These are phyloP conservation scores for Daldinia bambusicola DNA, from an alignment of 495 filamentous ascomycete species.

Conservation along the genomic window DNA sequence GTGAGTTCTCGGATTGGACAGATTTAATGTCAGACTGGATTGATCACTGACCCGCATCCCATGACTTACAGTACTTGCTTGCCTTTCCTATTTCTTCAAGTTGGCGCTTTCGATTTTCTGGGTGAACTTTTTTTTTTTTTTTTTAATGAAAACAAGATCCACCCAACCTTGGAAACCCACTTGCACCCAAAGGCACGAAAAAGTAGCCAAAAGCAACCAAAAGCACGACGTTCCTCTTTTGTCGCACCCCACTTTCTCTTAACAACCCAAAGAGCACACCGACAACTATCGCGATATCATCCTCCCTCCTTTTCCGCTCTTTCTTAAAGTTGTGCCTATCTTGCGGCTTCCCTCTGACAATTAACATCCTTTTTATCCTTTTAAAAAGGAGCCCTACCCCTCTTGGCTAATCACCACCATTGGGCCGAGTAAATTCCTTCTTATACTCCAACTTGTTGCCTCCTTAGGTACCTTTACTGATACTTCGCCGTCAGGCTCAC, in stretches of 20 bases:
- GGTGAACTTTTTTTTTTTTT: constrained; percentile 12
- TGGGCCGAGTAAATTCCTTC: constrained; percentile 19
- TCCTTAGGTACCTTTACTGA: constrained; percentile 7
- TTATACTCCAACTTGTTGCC: background rate
- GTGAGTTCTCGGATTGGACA: constrained; percentile 7
- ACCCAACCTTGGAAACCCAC: constrained; percentile 21
- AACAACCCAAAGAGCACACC: constrained; percentile 42
- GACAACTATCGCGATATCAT: constrained; percentile 46
- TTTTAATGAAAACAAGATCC: constrained; percentile 17
- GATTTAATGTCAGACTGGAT: constrained; percentile 10
- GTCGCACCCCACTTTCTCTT: constrained; percentile 33
- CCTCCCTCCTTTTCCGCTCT: constrained; percentile 23
- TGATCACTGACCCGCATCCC: constrained; percentile 29
- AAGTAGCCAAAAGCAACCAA: too few species aligned
- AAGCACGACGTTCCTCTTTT: constrained; percentile 35
- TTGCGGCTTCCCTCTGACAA: background rate
- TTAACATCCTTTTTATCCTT: background rate
- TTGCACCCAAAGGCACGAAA: too few species aligned
- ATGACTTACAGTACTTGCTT: constrained; percentile 17
- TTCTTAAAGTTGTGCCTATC: constrained; percentile 25
- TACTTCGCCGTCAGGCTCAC: constrained; percentile 15
- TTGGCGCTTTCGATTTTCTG: constrained; percentile 11
- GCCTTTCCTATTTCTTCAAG: constrained; percentile 7
- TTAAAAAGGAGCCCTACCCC: constrained; percentile 22
- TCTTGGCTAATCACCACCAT: constrained; percentile 12